Evolutionary conservation across 2,329 filamentous ascomycete species (phyloP), one percentile per base, ranked within the genome.

Genomic region (Zymoseptoria ardabiliae): DNA sequence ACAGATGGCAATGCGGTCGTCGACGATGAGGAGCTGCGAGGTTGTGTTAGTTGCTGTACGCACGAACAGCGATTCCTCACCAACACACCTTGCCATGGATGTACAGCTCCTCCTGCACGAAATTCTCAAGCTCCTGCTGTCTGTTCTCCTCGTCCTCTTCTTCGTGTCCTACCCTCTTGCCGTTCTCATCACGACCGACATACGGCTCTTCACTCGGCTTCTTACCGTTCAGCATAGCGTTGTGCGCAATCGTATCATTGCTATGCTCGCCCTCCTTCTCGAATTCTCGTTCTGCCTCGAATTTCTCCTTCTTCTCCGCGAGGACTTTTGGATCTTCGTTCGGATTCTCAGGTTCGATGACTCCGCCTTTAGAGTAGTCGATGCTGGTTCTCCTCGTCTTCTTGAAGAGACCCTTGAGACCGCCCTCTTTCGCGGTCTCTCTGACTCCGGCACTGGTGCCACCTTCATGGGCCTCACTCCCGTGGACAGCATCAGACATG

Each of bases 101-200:
- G 72, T 99, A 99, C 1, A 97, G 82, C 74, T 99, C 93, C 72
- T 99, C 94, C 71, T 96, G 93, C 60, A 97, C 87, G 79, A 94
- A 95, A 71, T 95, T 90, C 57, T 88, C 82, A 59, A 91, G 88
- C 73, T 97, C 94, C 1, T 84, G 83, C 66, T 93, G 83, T 0
- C 85, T 77, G 3, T 88, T 77, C 0, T 80, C 78, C 19, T 68
- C 64, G 41, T 66, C 61, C 20, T 70, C 60, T 35, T 67, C 65
- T n/a, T 61, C 62, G 3, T 65, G 62, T 11, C 65, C 66, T 2
- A 60, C 59, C 30, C 54, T 60, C 50, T 61, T 59, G 17, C 62
- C 62, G 41, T 64, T 64, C 41, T 60, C 55, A 3, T 62, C 65
- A 7, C 68, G 69, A 3, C 89, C 88, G 17, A 92, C 87, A 89